Conservation (phyloP, 345 rosid genomes). For the Ceriops zippeliana region DNA sequence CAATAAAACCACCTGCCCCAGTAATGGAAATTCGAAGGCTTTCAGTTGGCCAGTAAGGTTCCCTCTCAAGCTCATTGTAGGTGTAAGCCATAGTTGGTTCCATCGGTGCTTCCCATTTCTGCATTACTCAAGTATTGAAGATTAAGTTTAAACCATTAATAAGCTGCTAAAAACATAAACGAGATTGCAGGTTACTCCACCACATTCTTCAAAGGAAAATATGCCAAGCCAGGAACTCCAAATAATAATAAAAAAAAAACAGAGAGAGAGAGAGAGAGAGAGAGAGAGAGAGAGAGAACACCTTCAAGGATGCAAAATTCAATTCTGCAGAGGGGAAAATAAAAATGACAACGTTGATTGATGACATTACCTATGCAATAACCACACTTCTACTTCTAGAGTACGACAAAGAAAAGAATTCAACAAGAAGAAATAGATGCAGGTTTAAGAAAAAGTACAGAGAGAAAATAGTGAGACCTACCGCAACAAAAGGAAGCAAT, state of each 20-base stretch:
- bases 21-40: conserved; percentile 84
- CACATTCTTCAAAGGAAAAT: background rate
- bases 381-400: background rate
- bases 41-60: conserved; percentile 88
- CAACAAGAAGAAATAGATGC: background rate
- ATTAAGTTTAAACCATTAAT: no score
- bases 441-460: background rate
- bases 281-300: no score
- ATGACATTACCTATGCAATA: background rate
- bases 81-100: conserved; percentile 69
- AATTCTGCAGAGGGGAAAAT: background rate
- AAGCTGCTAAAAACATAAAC: no score
- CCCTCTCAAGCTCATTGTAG: conserved; percentile 75
- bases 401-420: background rate
- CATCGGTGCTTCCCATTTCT: conserved; percentile 73
- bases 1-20: conserved; percentile 96
- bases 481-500: background rate
- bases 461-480: background rate
- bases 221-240: background rate
- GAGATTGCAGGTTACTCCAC: background rate
- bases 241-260: background rate
- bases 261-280: no score
- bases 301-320: background rate
- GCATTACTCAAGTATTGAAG: conserved; percentile 6
- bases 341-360: background rate